Evolutionary conservation across 1,139 yeast genomes (phyloP).

Genomic region (Suhomyces yuchorum): DNA sequence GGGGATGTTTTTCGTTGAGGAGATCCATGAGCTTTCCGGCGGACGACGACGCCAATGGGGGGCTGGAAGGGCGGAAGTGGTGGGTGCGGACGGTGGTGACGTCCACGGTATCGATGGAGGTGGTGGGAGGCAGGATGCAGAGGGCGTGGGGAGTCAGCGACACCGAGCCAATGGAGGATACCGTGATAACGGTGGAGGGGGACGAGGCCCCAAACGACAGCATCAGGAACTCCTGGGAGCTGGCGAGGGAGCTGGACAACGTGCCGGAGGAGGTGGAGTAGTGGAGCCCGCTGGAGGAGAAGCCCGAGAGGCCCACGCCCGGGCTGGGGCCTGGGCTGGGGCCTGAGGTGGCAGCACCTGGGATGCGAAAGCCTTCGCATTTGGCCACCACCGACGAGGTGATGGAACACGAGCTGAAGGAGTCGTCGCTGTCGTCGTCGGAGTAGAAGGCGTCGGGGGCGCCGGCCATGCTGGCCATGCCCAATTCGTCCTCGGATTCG

Average conservation of each 20-base stretch:
- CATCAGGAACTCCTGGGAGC: background rate
- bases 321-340: background rate
- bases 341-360: background rate
- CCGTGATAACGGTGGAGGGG: conserved; percentile 5
- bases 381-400: background rate
- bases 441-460: conserved; percentile 8
- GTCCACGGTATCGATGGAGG: conserved; percentile 6
- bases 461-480: background rate
- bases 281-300: background rate
- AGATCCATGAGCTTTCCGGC: conserved; percentile 8
- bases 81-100: conserved; percentile 7
- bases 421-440: conserved; percentile 13
- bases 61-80: conserved; percentile 8
- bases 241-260: background rate
- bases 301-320: background rate
- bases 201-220: background rate
- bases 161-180: conserved; percentile 2
- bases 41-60: conserved; percentile 11
- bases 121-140: conserved; percentile 11
- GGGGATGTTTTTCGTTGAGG: conserved; percentile 2
- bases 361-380: conserved; percentile 1
- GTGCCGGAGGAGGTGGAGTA: background rate
- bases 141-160: conserved; percentile 4
- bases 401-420: conserved; percentile 10
- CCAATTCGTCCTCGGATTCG: conserved; percentile 10